Evolutionary conservation across 2,329 filamentous ascomycete species (phyloP), one percentile per base, ranked within the genome.

Genomic region (Coccinonectria pachysandricola): DNA sequence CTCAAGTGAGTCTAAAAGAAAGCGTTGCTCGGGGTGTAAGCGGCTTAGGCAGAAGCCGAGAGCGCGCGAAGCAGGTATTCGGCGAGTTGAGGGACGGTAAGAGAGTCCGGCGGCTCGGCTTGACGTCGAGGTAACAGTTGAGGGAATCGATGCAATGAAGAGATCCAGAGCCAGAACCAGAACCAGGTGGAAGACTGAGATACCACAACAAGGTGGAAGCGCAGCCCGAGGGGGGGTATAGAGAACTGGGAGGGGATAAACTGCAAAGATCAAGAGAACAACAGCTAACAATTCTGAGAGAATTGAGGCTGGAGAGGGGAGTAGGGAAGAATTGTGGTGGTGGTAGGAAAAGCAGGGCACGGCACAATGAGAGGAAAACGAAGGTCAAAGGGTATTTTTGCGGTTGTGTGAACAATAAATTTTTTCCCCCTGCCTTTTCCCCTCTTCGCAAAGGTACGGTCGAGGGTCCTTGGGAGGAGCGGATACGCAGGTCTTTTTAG

Each of bases 361-460:
- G 32, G 32, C 36, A 45, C 37, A 35, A 32, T 27, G 31, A 39
- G 30, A 36, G 39, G 38, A 41, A 51, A 50, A 46, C 32, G 35
- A 38, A 43, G 35, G 37, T 30, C 45, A 42, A 40, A 50, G 45
- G 45, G 46, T 52, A 45, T 46, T 51, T 50, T 52, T 53, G 50
- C 44, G 48, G 44, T 54, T 57, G 46, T 55, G 53, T 52, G 53
- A 54, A 51, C 45, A 56, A 55, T 53, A 56, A 57, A 57, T 54
- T 57, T 57, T 58, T 52, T 45, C 48, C 38, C 26, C 23, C 28
- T 42, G 43, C 39, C 38, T 36, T 37, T 42, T 40, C 37, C 27
- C 31, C 31, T 30, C 27, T 33, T 24, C 27, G 35, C 31, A 37
- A 29, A 31, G 28, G 32, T 32, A 34, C 35, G 35, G 38, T 31